These are phyloP conservation scores for Aureobasidium melanogenum DNA, from an alignment of 2,329 filamentous ascomycete species.

Conservation along the genomic window DNA sequence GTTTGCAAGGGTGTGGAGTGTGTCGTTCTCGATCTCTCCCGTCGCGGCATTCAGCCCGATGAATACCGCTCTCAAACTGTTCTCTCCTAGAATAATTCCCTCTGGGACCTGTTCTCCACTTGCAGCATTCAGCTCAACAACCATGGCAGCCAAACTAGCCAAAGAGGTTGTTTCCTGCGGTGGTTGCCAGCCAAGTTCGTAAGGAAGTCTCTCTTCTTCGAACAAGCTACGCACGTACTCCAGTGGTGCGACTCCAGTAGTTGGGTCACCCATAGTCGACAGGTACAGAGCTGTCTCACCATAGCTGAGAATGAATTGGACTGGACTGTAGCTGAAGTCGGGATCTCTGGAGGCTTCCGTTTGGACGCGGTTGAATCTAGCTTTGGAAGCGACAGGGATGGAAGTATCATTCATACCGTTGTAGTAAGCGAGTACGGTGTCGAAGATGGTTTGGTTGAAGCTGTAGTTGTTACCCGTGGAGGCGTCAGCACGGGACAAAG, in stretches of 20 bases:
- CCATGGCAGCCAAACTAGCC: background rate
- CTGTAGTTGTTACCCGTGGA: constrained; percentile 27
- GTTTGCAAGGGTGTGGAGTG: background rate
- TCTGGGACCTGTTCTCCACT: constrained; percentile 1
- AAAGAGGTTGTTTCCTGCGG: background rate
- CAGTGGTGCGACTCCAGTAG: constrained; percentile 24
- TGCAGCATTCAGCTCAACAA: background rate
- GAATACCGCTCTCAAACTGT: background rate
- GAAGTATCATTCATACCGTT: constrained; percentile 19
- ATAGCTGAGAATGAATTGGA: constrained; percentile 27
- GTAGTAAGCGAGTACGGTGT: constrained; percentile 22
- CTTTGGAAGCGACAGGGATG: constrained; percentile 21
- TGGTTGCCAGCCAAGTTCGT: constrained; percentile 26
- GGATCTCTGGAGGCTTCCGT: constrained; percentile 22
- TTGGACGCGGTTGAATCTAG: constrained; percentile 24
- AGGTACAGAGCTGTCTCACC: constrained; percentile 32
- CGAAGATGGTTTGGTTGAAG: constrained; percentile 27
- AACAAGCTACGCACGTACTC: constrained; percentile 29
- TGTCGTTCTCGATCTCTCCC: background rate
- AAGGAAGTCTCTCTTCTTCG: constrained; percentile 30
- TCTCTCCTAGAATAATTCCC: background rate
- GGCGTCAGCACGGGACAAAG: constrained; percentile 26
- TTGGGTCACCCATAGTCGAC: constrained; percentile 26
- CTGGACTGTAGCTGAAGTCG: constrained; percentile 26
- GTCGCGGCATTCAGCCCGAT: constrained; percentile 1